Evolutionary conservation across 139 green algal species (phyloP), one percentile per base, ranked within the genome.

Genomic region (Micractinium conductrix): DNA sequence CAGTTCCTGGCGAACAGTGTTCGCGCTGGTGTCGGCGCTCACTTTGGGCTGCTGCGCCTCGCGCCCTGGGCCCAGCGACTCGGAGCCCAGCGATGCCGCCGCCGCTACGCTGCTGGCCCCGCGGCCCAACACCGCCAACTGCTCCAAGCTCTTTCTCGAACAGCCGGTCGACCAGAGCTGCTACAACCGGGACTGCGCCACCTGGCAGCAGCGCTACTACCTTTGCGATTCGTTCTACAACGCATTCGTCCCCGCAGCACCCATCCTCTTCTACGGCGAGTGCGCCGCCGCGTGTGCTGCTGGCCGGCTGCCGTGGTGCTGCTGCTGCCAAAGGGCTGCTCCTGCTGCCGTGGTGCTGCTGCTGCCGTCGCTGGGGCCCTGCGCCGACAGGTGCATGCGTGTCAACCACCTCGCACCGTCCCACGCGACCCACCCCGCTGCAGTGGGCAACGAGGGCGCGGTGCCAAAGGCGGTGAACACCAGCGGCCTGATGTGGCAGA

Each of bases 371-470:
- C n/a, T n/a, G n/a, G n/a, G n/a, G n/a, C n/a, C n/a, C n/a, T n/a
- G n/a, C n/a, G n/a, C n/a, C n/a, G n/a, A n/a, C n/a, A n/a, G n/a
- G n/a, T n/a, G n/a, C n/a, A n/a, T n/a, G n/a, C n/a, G n/a, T n/a
- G n/a, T n/a, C n/a, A n/a, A n/a, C n/a, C n/a, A n/a, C n/a, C 48
- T 58, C 48, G 14, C 10, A 58, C 14, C 10, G 14, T 28, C n/a
- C 4, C n/a, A 2, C 28, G n/a, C 63, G 12, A 26, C 10, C 33
- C 30, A 1, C 37, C 2, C 35, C 28, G 22, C 24, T 37, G 42
- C 70, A 91, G 85, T 84, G 35, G 92, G 92, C 26, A 95, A 95
- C 82, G 89, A 92, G 72, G 87, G 44, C 9, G 53, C 85, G 17
- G 87, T 92, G 21, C 40, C 72, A 28, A 60, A 86, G 0, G 94